Evolutionary conservation across 2,329 filamentous ascomycete species (phyloP).

Genomic region (Corniculantispora saksenae): DNA sequence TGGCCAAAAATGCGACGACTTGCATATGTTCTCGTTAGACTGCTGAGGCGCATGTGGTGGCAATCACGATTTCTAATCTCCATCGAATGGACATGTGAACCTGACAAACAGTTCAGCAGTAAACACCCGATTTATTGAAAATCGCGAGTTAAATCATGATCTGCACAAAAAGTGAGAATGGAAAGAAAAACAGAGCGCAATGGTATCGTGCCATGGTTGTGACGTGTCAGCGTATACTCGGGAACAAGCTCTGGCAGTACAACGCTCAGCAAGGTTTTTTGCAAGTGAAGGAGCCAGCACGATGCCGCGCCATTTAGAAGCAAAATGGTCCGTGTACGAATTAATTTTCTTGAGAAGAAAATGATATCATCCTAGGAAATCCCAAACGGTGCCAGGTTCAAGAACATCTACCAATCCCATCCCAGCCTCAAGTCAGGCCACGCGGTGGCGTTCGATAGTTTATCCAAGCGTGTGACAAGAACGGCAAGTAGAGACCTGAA

Average conservation of each 20-base stretch:
- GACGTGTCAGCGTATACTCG: not conserved
- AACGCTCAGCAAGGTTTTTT: too few species aligned
- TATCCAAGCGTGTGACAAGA: not conserved
- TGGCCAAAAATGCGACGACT: not conserved
- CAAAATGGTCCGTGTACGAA: too few species aligned
- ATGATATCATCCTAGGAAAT: too few species aligned
- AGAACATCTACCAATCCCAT: not conserved
- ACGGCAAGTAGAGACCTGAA: too few species aligned
- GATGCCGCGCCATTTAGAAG: not conserved
- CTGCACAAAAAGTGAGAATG: too few species aligned
- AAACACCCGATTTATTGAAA: not conserved
- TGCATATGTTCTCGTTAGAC: too few species aligned
- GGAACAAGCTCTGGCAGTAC: not conserved
- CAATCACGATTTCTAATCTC: too few species aligned
- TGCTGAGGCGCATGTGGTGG: too few species aligned
- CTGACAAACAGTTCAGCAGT: too few species aligned
- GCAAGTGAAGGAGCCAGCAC: not conserved
- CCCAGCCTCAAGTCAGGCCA: not conserved
- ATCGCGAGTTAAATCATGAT: not conserved
- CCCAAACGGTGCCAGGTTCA: not conserved
- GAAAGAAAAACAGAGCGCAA: too few species aligned
- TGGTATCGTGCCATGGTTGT: not conserved
- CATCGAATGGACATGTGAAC: too few species aligned
- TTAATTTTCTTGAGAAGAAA: too few species aligned
- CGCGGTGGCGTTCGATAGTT: conserved; percentile 8